Percentiles rank a stretch among this genome's conserved stretches.
Conservation (phyloP, 2,329 filamentous ascomycete genomes). For the Metarhizium robertsii region DNA sequence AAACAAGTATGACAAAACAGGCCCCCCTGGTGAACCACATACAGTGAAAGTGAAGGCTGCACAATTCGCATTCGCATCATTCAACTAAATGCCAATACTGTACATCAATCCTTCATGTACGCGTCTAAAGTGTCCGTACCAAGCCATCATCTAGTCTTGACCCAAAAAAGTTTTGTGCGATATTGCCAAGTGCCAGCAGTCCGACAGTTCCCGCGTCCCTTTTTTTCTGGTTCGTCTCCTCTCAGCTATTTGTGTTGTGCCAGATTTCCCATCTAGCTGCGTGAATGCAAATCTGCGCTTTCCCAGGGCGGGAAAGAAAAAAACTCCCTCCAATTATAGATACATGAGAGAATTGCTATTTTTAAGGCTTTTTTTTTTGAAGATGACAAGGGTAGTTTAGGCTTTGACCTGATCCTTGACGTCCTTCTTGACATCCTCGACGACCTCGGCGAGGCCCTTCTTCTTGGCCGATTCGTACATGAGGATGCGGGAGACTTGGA, state of each 20-base stretch:
- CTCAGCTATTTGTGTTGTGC: too few relatives aligned
- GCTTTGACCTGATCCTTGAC: constrained; percentile 22
- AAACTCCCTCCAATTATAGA: background rate
- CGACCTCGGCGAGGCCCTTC: constrained; percentile 25
- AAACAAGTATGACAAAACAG: too few relatives aligned
- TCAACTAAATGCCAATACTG: background rate
- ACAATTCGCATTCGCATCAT: too few relatives aligned
- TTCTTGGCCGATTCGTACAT: constrained; percentile 55
- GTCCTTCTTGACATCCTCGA: constrained; percentile 32
- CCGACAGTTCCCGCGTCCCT: background rate
- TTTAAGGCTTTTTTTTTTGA: background rate
- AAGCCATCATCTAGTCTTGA: background rate
- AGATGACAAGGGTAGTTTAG: constrained; percentile 6
- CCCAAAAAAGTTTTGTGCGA: background rate
- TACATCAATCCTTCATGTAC: background rate
- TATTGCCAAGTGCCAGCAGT: too few relatives aligned
- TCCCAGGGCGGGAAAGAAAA: background rate
- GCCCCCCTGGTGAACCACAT: too few relatives aligned
- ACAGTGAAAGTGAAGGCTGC: too few relatives aligned
- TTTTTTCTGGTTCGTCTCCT: background rate
- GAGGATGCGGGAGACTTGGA: constrained; percentile 73
- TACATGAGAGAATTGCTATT: too few relatives aligned
- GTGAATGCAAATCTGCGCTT: background rate
- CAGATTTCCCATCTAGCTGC: background rate
- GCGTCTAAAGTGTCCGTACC: background rate